Base-by-base conservation (phyloP, 768 basidiomycete species). In the Thelephora aurantiotincta region DNA sequence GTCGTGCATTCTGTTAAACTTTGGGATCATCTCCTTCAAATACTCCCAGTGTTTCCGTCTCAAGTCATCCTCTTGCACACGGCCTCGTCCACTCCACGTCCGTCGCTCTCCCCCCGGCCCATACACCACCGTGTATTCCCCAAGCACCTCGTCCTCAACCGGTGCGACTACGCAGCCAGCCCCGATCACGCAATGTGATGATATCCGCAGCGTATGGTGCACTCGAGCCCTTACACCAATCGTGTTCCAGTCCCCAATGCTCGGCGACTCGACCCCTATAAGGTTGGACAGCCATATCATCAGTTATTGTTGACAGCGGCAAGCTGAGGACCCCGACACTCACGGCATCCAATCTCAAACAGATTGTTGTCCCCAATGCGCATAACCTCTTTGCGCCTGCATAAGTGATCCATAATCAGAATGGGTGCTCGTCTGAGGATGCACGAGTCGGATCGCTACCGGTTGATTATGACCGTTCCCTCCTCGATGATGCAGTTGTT, bases 291-390 rank as follows among this genome's bases (percentile, higher is more conserved):
- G 38, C 43, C 12, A 23, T 35, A 37, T 13, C 30, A 14, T 35
- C 30, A 33, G 33, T 11, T 5, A 50, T 11, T 18, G 22, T 35
- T 33, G 19, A 22, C 38, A n/a, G 14, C 14, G 38, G 14, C 38
- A 38, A 18, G 12, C 14, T 4, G 22, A 41, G 16, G 16, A 41
- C 4, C 4, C 11, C 14, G 33, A 35, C 14, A 78, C 87, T 52
- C 58, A 94, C 94, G 82, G 62, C 83, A 89, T 18, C 86, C 88
- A 46, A 96, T 89, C 65, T 96, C 90, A 57, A 99, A 94, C 49
- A 92, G 68, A 61, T 97, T 97, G 51, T 87, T 80, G 60, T 94
- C 82, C 5, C 94, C 94, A 43, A 99, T 90, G 16, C 81, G 77
- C 90, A 97, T 89, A 33, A 83, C 76, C 58, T 90, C 85, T 57